Evolutionary conservation across 345 rosid species (phyloP).

Genomic region (Sonneratia caseolaris): DNA sequence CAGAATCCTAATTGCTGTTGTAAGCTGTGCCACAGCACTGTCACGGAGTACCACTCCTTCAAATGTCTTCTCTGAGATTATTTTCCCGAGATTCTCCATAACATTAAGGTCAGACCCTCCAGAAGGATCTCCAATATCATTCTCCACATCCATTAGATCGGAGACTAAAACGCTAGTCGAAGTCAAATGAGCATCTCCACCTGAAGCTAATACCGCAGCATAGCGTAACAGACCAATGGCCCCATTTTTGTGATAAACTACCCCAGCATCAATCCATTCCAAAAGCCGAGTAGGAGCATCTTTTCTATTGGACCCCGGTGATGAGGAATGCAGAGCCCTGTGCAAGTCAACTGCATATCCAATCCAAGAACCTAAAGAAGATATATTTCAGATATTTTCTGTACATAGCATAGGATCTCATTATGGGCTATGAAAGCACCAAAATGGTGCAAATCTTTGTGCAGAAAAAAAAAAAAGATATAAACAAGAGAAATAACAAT

Average conservation of each 20-base stretch:
- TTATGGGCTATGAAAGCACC: background rate
- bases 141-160: conserved; percentile 68
- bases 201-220: conserved; percentile 82
- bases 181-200: conserved; percentile 82
- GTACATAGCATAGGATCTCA: background rate
- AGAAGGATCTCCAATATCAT: conserved; percentile 61
- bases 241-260: conserved; percentile 88
- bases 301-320: conserved; percentile 87
- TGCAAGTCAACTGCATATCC: conserved; percentile 82
- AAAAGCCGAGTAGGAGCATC: conserved; percentile 86
- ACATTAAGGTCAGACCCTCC: conserved; percentile 64
- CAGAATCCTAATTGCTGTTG: conserved; percentile 80
- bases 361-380: conserved; percentile 79
- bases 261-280: conserved; percentile 93
- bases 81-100: conserved; percentile 81
- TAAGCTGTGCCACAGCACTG: conserved; percentile 80
- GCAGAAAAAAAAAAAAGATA: background rate
- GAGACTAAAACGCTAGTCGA: conserved; percentile 64
- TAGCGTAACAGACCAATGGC: conserved; percentile 82
- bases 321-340: conserved; percentile 77
- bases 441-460: background rate
- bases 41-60: conserved; percentile 81
- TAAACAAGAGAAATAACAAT: background rate
- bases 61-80: conserved; percentile 66
- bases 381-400: conserved; percentile 4